Conservation (phyloP, 345 rosid species). For the Camelina neglecta region DNA sequence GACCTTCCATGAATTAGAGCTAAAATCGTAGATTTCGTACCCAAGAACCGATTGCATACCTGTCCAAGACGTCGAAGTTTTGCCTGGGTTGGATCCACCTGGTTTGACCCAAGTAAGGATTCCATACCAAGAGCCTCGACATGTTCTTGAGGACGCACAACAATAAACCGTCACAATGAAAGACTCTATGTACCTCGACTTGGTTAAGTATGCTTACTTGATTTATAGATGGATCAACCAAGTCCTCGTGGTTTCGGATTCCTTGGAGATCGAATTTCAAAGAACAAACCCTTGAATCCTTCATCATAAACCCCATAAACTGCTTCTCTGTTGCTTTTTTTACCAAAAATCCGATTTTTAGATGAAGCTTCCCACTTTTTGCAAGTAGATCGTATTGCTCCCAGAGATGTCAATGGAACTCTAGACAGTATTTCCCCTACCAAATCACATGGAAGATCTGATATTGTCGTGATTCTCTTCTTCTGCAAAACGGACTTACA, state of each 20-base stretch:
- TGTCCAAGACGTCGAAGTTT: neutral
- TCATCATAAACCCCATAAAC: slow-evolving; percentile 1
- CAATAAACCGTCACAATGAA: too few species aligned
- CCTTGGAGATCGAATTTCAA: neutral
- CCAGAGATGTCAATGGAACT: neutral
- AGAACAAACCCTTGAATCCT: neutral
- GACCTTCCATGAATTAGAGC: slow-evolving; percentile 2
- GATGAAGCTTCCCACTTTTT: slow-evolving; percentile 1
- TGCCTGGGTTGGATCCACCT: too few species aligned
- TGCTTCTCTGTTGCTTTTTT: neutral
- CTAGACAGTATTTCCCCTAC: neutral
- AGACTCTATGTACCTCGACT: too few species aligned
- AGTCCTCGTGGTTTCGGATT: neutral
- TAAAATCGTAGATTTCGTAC: slow-evolving; percentile 2
- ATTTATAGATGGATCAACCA: too few species aligned
- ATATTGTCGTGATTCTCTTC: neutral
- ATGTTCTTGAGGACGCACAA: too few species aligned
- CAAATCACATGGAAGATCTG: neutral
- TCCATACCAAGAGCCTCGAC: too few species aligned
- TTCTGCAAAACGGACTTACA: too few species aligned
- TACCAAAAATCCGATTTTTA: neutral
- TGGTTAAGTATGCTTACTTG: too few species aligned
- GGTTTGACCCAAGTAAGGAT: too few species aligned
- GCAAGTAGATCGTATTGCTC: neutral
- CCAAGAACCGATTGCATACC: slow-evolving; percentile 10